Evolutionary conservation across 768 basidiomycete genomes (phyloP).

Genomic region (Sarcodon sp.): DNA sequence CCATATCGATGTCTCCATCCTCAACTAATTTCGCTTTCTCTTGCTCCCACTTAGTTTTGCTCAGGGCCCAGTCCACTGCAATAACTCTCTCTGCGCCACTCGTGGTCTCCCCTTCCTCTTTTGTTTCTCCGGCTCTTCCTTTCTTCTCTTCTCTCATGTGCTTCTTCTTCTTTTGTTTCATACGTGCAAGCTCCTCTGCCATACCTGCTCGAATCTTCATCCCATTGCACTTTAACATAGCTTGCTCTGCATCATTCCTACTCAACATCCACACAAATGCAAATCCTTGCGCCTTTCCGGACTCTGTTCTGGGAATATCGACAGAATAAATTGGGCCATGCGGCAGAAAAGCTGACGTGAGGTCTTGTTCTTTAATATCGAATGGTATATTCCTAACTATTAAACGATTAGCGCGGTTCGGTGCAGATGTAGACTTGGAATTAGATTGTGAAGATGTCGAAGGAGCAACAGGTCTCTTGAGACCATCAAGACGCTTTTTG

Average conservation of each 20-base stretch:
- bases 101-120: slow-evolving; percentile 10
- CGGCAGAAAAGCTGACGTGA: slow-evolving; percentile 77
- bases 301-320: slow-evolving; percentile 47
- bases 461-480: slow-evolving; percentile 29
- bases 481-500: slow-evolving; percentile 71
- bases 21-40: slow-evolving; percentile 45
- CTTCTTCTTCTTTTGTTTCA: slow-evolving; percentile 62
- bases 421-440: slow-evolving; percentile 26
- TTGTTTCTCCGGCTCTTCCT: slow-evolving; percentile 20
- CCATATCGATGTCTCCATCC: slow-evolving; percentile 21
- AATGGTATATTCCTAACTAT: slow-evolving; percentile 89
- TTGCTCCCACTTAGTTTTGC: slow-evolving; percentile 87
- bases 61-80: slow-evolving; percentile 94
- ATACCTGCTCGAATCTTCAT: slow-evolving; percentile 52
- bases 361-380: slow-evolving; percentile 70
- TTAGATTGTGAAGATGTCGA: slow-evolving; percentile 9
- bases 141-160: slow-evolving; percentile 36
- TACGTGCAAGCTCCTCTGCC: slow-evolving; percentile 38
- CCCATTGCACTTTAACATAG: slow-evolving; percentile 72
- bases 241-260: slow-evolving; percentile 73
- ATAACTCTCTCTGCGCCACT: slow-evolving; percentile 42
- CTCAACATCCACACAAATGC: slow-evolving; percentile 93
- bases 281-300: slow-evolving; percentile 56
- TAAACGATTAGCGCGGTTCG: slow-evolving; percentile 65
- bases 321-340: slow-evolving; percentile 82